Base-by-base conservation (phyloP, 768 basidiomycete species). In the Infundibulicybe gibba region DNA sequence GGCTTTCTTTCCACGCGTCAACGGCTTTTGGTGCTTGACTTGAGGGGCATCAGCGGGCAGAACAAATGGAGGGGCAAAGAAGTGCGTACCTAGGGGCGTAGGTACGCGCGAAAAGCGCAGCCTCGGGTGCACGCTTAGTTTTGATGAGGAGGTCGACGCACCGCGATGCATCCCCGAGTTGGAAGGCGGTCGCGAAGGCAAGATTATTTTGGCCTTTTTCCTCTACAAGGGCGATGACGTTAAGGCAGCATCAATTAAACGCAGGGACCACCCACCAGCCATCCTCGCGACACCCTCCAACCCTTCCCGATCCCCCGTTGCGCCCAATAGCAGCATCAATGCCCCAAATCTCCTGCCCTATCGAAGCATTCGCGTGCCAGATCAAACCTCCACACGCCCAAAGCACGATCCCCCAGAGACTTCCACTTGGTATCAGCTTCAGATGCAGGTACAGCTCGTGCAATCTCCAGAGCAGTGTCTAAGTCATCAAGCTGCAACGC, bases 351-450 rank as follows among this genome's bases (percentile, higher is more conserved):
- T n/a, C 76, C 77, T 0, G 91, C 93, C 52, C 83, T 85, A 54
- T 87, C 84, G 61, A 88, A 99, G 54, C 89, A 84, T 63, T 95
- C 92, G 45, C 82, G 76, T 0, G 97, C 95, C 33, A 98, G 79
- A 58, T 94, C 91, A 54, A 98, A 94, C 44, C 91, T 79, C 97
- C 97, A 98, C 2, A 89, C 85, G 0, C 81, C 73, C 44, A 99
- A 68, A 3, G 95, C 94, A 15, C 93, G 87, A 63, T 99, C 97
- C 1, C 95, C 95, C 16, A 98, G 77, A 1, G 88, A 76, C 55
- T 94, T 92, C 94, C 94, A 97, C 61, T 97, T 97, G 34, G 75
- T 62, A 58, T 90, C 88, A 0, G 82, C 77, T 56, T 91, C 90
- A 31, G 71, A 64, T 50, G 80, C 79, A 1, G 91, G 92, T 0